A percentile compares a stretch with the other conserved stretches of the same genome.
Conservation (phyloP, 2,329 filamentous ascomycete species). For the Botrytis cinerea region DNA sequence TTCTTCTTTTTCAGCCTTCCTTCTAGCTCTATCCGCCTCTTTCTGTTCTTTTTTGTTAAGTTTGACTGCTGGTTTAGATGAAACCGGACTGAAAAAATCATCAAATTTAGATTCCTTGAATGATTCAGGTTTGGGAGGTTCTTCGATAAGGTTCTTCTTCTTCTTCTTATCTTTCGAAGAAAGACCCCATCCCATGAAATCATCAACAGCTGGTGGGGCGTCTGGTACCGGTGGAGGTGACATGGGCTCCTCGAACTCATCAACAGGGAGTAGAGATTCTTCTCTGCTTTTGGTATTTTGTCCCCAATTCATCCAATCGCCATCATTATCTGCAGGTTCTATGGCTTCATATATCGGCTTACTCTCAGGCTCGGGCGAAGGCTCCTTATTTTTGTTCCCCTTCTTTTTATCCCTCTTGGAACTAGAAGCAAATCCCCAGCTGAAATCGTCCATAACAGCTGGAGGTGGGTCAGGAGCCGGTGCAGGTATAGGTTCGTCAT, state of each 20-base stretch:
- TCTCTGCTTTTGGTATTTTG: constrained; percentile 36
- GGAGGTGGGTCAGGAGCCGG: constrained; percentile 28
- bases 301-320: constrained; percentile 39
- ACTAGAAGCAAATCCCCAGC: constrained; percentile 28
- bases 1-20: constrained; percentile 51
- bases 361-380: constrained; percentile 30
- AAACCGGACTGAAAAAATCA: constrained; percentile 31
- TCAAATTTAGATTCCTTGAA: constrained; percentile 49
- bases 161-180: constrained; percentile 52
- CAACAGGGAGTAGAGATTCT: constrained; percentile 40
- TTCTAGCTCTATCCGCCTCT: constrained; percentile 50
- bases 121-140: constrained; percentile 51
- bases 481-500: constrained; percentile 30
- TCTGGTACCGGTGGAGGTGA: constrained; percentile 41
- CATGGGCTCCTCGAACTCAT: constrained; percentile 41
- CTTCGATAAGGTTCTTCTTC: constrained; percentile 46
- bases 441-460: constrained; percentile 39
- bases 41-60: constrained; percentile 53
- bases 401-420: constrained; percentile 49
- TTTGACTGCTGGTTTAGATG: constrained; percentile 42
- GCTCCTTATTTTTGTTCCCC: constrained; percentile 38
- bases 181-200: constrained; percentile 38
- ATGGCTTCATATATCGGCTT: constrained; percentile 34
- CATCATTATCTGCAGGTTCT: constrained; percentile 32
- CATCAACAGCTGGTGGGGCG: constrained; percentile 40